These are phyloP conservation scores for Galerina marginata DNA, from an alignment of 768 basidiomycete genomes.

Conservation along the genomic window DNA sequence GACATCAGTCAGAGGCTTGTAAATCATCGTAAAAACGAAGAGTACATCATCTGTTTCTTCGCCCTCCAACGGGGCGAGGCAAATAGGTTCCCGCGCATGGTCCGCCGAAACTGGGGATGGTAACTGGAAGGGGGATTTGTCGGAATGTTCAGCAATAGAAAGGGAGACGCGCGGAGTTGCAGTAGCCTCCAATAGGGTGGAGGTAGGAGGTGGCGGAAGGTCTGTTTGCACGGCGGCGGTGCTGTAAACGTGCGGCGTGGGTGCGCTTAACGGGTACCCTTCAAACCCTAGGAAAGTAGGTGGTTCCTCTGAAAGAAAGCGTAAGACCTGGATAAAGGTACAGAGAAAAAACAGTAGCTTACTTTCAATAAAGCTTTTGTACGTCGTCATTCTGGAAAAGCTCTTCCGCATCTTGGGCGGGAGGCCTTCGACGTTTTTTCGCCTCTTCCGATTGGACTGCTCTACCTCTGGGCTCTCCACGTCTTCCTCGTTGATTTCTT, in stretches of 20 bases:
- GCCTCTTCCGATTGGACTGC: constrained; percentile 2
- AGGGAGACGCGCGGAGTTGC: neutral
- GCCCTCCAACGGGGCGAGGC: constrained; percentile 16
- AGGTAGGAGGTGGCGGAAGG: constrained; percentile 7
- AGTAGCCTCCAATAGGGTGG: neutral
- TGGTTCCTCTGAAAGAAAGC: constrained; percentile 13
- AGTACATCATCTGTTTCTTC: constrained; percentile 25
- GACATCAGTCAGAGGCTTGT: neutral
- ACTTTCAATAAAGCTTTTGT: constrained; percentile 22
- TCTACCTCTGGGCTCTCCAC: constrained; percentile 2
- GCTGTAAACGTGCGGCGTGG: constrained; percentile 25
- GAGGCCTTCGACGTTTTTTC: constrained; percentile 20
- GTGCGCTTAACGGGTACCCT: constrained; percentile 22
- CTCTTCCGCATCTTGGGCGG: constrained; percentile 33
- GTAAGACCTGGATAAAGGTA: neutral
- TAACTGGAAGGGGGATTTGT: constrained; percentile 25
- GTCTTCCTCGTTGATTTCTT: constrained; percentile 27
- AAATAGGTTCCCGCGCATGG: constrained; percentile 22
- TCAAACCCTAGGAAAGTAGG: constrained; percentile 18
- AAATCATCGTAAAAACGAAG: neutral
- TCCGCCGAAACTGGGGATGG: constrained; percentile 30
- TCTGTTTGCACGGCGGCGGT: constrained; percentile 31
- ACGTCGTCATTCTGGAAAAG: constrained; percentile 15
- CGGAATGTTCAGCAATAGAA: neutral
- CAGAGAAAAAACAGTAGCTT: neutral